Evolutionary conservation across 1,139 yeast species (phyloP).

Genomic region (Blastobotrys buckinghamii): DNA sequence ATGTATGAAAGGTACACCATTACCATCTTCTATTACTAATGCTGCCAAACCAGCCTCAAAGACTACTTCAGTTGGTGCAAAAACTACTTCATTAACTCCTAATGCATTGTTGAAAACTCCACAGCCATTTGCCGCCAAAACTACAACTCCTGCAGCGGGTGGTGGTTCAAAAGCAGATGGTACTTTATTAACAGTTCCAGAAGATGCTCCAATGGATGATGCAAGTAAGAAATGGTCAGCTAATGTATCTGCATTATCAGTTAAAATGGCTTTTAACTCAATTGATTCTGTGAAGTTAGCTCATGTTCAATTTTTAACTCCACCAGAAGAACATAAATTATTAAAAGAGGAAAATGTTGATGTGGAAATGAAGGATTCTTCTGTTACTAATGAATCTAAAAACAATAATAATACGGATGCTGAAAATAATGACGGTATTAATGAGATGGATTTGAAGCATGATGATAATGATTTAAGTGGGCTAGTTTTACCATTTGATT

Average conservation of each 20-base stretch:
- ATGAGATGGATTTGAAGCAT: neutral
- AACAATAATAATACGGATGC: neutral
- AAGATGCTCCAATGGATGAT: constrained; percentile 14
- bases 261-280: constrained; percentile 26
- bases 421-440: neutral
- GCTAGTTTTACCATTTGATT: constrained; percentile 14
- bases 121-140: constrained; percentile 23
- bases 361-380: neutral
- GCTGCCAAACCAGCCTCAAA: neutral
- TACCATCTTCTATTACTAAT: neutral
- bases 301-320: constrained; percentile 25
- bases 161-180: constrained; percentile 6
- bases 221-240: constrained; percentile 21
- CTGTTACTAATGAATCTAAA: neutral
- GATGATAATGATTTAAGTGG: neutral
- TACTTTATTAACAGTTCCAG: constrained; percentile 17
- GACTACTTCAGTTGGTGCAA: neutral
- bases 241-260: constrained; percentile 25
- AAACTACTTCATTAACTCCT: constrained; percentile 20
- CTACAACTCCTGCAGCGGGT: constrained; percentile 16
- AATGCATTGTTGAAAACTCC: constrained; percentile 26
- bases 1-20: constrained; percentile 9
- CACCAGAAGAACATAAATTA: constrained; percentile 22
- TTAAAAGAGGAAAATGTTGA: neutral
- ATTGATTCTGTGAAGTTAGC: constrained; percentile 25